Percentiles rank a stretch among this genome's conserved stretches.
Evolutionary conservation across 345 rosid species (phyloP).

Genomic region (Ceriops tagal): DNA sequence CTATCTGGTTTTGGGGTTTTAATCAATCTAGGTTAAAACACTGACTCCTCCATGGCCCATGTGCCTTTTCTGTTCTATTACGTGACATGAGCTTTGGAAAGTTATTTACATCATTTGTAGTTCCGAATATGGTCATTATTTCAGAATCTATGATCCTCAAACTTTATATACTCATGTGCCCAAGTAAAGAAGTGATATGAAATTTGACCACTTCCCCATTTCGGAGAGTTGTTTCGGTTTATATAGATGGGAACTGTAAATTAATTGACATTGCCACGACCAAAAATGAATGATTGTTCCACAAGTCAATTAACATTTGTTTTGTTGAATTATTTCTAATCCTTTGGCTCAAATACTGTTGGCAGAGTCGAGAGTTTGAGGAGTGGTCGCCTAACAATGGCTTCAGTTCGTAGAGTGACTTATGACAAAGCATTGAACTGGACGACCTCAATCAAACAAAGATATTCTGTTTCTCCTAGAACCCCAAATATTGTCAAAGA

Average conservation of each 20-base stretch:
- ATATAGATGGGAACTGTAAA: too few relatives aligned
- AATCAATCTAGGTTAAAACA: not conserved
- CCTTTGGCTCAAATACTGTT: not conserved
- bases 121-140: not conserved
- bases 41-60: not conserved
- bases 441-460: not conserved
- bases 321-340: constrained; percentile 5
- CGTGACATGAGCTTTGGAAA: not conserved
- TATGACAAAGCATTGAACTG: not conserved
- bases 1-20: not conserved
- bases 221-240: too few relatives aligned
- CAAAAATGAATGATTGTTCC: not conserved
- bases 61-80: not conserved
- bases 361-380: constrained; percentile 27
- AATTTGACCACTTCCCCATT: too few relatives aligned
- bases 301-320: not conserved
- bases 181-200: too few relatives aligned
- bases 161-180: too few relatives aligned
- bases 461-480: not conserved
- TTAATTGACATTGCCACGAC: too few relatives aligned
- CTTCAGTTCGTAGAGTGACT: not conserved
- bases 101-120: not conserved
- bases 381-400: not conserved
- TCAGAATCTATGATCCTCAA: not conserved
- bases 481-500: not conserved